Evolutionary conservation across 805 yeast genomes (phyloP).

Genomic region (Cyberlindnera lachancei): DNA sequence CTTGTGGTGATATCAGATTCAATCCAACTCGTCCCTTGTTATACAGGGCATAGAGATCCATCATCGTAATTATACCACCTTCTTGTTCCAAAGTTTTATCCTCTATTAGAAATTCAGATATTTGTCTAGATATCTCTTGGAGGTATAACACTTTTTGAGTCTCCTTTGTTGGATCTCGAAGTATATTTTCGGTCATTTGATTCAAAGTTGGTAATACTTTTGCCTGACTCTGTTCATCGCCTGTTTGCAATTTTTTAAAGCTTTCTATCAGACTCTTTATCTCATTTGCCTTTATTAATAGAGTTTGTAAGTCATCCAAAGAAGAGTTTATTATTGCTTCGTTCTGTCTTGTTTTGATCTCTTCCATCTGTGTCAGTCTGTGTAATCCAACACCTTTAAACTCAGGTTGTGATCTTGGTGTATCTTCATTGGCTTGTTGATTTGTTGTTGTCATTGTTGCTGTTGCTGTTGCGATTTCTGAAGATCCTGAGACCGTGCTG

Average conservation of each 20-base stretch:
- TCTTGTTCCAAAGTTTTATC: slow-evolving; percentile 38
- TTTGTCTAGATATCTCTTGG: slow-evolving; percentile 69
- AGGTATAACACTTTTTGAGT: slow-evolving; percentile 35
- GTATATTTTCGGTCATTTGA: slow-evolving; percentile 10
- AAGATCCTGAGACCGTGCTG: too few relatives aligned
- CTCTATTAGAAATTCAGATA: slow-evolving; percentile 59
- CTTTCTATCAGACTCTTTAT: slow-evolving; percentile 46
- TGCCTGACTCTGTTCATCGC: slow-evolving; percentile 11
- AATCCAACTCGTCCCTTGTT: slow-evolving; percentile 60
- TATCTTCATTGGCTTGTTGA: slow-evolving; percentile 24
- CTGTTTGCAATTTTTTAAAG: slow-evolving; percentile 26
- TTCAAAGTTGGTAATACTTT: slow-evolving; percentile 11
- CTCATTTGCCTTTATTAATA: slow-evolving; percentile 74
- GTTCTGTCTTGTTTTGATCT: slow-evolving; percentile 46
- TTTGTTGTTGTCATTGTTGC: too few relatives aligned
- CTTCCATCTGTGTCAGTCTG: slow-evolving; percentile 55
- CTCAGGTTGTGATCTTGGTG: background rate
- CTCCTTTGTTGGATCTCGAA: slow-evolving; percentile 16
- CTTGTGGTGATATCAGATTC: slow-evolving; percentile 63
- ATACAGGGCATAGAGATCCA: slow-evolving; percentile 57
- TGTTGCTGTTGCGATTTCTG: too few relatives aligned
- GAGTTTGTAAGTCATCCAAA: slow-evolving; percentile 64
- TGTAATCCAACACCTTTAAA: slow-evolving; percentile 56
- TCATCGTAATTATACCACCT: slow-evolving; percentile 54
- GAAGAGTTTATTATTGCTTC: slow-evolving; percentile 60